Evolutionary conservation across 306 rosid genomes (phyloP), one percentile per base, ranked within the genome.

Genomic region (Hippophae rhamnoides): DNA sequence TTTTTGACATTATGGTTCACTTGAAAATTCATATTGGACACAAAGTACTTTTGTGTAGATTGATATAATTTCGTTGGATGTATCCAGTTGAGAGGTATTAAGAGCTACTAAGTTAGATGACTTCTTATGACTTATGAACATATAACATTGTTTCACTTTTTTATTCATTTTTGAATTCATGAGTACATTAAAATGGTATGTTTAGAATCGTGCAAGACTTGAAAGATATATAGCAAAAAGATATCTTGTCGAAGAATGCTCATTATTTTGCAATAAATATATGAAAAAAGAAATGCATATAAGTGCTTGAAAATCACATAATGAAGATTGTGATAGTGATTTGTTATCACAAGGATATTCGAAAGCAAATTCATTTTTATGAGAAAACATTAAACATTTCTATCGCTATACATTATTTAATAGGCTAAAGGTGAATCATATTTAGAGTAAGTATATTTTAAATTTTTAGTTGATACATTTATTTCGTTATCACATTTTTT

Each of bases 1-100:
- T 57, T 14, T 57, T 57, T 5, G 61, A 13, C 3, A 43, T 43
- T 43, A 58, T 58, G 51, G 38, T 43, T 43, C 62, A 58, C 31
- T 46, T 58, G 12, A 23, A 13, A 0, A 18, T 8, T 18, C 62
- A 58, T 52, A 59, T 43, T 45, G 48, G 7, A 10, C 48, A 6
- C 2, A 25, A 60, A 31, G 54, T 14, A 25, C 54, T 23, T 10
- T n/a, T 60, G 3, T 60, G 54, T 60, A 10, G 64, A 5, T 23
- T 11, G 0, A 31, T 47, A 1, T 53, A 27, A 9, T 25, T 46
- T 46, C 23, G 25, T 1, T 47, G 54, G 64, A 60, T 47, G 18
- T 25, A 60, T 27, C 64, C 54, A 0, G 43, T 58, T 13, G 50
- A 58, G n/a, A 58, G 62, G 62, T n/a, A 57, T 9, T 0, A 40